These are phyloP conservation scores for Pythium vanterpoolii DNA, from an alignment of 352 stramenopile genomes.

Conservation along the genomic window DNA sequence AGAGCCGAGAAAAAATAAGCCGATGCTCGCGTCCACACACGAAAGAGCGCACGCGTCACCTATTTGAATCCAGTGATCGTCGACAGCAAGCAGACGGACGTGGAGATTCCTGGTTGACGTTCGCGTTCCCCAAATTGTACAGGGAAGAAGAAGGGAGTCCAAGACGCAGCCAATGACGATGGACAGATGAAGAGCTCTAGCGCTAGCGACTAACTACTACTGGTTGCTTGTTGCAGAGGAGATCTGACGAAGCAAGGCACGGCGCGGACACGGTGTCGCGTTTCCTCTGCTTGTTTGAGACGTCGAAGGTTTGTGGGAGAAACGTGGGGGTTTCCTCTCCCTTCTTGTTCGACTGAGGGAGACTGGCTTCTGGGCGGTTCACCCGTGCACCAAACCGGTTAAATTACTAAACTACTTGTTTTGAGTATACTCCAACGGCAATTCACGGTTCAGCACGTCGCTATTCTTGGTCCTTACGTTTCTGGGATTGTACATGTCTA, in stretches of 20 bases:
- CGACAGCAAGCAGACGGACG: neutral
- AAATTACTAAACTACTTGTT: neutral
- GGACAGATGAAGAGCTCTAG: slow-evolving; percentile 4
- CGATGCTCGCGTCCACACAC: neutral
- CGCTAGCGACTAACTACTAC: slow-evolving; percentile 8
- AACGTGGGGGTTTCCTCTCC: neutral
- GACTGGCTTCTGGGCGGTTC: slow-evolving; percentile 17
- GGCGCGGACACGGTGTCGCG: too few species aligned
- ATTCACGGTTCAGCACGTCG: neutral
- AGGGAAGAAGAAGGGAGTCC: slow-evolving; percentile 3
- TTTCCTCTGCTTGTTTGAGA: neutral
- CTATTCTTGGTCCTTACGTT: slow-evolving; percentile 5
- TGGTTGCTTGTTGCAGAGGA: neutral
- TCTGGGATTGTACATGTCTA: neutral
- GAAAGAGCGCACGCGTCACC: neutral
- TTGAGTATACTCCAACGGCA: slow-evolving; percentile 6
- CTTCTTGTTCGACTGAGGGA: neutral
- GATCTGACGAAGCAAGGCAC: neutral
- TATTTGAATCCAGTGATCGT: neutral
- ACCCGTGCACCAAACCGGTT: slow-evolving; percentile 12
- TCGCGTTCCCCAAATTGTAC: neutral
- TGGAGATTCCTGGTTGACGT: neutral
- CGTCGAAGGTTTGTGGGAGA: slow-evolving; percentile 1
- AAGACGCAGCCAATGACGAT: neutral
- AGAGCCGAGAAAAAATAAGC: neutral